Evolutionary conservation across 2,329 filamentous ascomycete genomes (phyloP).

Genomic region (Bipolaris zeicola): DNA sequence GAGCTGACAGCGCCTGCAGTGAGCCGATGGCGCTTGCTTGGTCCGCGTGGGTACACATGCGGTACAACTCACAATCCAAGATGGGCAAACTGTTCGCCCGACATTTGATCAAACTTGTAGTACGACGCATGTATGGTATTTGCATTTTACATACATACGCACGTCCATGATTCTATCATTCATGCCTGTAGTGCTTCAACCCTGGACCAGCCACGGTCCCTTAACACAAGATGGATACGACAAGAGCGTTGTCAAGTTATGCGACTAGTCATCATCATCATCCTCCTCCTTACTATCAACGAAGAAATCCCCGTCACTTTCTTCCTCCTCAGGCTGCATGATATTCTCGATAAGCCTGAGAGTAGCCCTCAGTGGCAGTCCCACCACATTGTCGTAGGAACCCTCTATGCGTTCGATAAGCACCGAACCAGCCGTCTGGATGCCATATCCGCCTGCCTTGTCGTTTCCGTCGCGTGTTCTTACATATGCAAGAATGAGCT

Average conservation of each 20-base stretch:
- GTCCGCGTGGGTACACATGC: not conserved
- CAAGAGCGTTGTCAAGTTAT: not conserved
- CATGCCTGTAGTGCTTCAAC: not conserved
- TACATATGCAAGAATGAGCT: slow-evolving; percentile 80
- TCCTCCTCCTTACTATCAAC: slow-evolving; percentile 23
- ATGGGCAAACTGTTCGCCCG: not conserved
- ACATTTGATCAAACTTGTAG: not conserved
- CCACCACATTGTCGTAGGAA: slow-evolving; percentile 91
- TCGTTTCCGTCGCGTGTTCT: slow-evolving; percentile 89
- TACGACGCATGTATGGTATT: not conserved
- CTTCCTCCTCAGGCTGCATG: slow-evolving; percentile 68
- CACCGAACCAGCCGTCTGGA: slow-evolving; percentile 87
- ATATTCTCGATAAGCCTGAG: slow-evolving; percentile 86
- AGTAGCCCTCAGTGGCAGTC: slow-evolving; percentile 78
- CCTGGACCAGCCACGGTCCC: not conserved
- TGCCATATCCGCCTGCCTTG: slow-evolving; percentile 94
- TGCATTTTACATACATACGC: not conserved
- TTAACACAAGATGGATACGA: not conserved
- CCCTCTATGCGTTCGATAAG: slow-evolving; percentile 89
- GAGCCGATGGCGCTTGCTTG: not conserved
- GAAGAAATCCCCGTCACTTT: slow-evolving; percentile 29
- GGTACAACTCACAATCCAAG: not conserved
- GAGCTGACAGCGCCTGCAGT: not conserved
- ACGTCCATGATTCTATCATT: not conserved
- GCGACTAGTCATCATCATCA: slow-evolving; percentile 7